Conservation (phyloP, 805 yeast species). For the Yarrowia porcina region DNA sequence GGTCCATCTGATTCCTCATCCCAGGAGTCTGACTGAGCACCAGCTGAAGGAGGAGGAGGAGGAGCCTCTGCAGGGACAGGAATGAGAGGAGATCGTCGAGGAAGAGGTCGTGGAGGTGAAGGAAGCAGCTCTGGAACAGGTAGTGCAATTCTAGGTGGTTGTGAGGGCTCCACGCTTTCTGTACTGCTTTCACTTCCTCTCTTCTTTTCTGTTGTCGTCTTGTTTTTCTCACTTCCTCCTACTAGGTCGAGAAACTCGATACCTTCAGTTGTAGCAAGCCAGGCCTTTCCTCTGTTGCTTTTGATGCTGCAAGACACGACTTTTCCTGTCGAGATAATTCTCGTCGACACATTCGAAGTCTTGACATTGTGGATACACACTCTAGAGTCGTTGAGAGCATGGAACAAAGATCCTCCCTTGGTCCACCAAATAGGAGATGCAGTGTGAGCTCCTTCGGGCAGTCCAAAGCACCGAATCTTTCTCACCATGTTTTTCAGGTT, state of each 20-base stretch:
- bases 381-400: constrained; percentile 6
- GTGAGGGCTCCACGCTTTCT: neutral
- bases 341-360: neutral
- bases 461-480: constrained; percentile 21
- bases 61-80: neutral
- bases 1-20: constrained; percentile 14
- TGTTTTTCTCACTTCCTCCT: neutral
- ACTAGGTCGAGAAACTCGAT: constrained; percentile 9
- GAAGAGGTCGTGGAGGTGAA: constrained; percentile 1
- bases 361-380: constrained; percentile 18
- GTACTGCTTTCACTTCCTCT: neutral
- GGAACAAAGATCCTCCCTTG: constrained; percentile 7
- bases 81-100: neutral
- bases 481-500: neutral
- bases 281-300: constrained; percentile 13
- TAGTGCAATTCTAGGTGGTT: neutral
- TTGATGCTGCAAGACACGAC: constrained; percentile 1
- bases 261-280: neutral
- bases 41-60: constrained; percentile 1
- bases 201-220: neutral
- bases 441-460: constrained; percentile 2
- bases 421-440: constrained; percentile 16
- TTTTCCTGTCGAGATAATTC: neutral
- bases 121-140: neutral
- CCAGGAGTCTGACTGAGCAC: constrained; percentile 11